Percentiles rank a stretch among this genome's conserved stretches.
Conservation (phyloP, 2,329 filamentous ascomycete genomes). For the Tolypocladium pustulatum region DNA sequence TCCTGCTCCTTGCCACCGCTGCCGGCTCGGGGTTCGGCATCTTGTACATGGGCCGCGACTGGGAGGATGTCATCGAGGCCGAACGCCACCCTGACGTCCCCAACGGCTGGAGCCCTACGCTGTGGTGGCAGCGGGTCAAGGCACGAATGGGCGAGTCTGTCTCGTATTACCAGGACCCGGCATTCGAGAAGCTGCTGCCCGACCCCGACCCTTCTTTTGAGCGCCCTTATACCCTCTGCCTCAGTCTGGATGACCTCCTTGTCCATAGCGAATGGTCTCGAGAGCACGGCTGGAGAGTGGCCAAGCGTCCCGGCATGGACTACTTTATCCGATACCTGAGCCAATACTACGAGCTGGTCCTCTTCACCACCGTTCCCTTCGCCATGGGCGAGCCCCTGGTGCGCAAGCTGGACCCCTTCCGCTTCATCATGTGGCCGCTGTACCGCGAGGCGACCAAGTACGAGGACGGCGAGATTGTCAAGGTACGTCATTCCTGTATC, state of each 20-base stretch:
- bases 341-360: constrained; percentile 95
- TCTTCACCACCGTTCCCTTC: constrained; percentile 85
- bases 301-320: constrained; percentile 89
- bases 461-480: constrained; percentile 90
- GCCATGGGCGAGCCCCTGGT: constrained; percentile 79
- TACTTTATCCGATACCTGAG: constrained; percentile 96
- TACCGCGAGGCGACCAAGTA: constrained; percentile 97
- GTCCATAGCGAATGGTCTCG: constrained; percentile 92
- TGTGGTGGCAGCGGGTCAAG: constrained; percentile 73
- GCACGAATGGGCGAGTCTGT: constrained; percentile 67
- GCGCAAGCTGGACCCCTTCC: constrained; percentile 89
- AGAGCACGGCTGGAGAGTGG: constrained; percentile 89
- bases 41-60: constrained; percentile 77
- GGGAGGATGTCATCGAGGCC: constrained; percentile 73
- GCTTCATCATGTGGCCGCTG: constrained; percentile 88
- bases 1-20: constrained; percentile 55
- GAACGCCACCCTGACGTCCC: constrained; percentile 59
- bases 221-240: constrained; percentile 82
- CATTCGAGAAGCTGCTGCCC: constrained; percentile 86
- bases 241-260: constrained; percentile 87
- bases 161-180: constrained; percentile 91
- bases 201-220: constrained; percentile 69
- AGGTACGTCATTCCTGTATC: constrained; percentile 44
- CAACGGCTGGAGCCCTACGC: constrained; percentile 63
- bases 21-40: constrained; percentile 45